Conservation (phyloP, 805 yeast species). For the Saccharomycopsis malanga region DNA sequence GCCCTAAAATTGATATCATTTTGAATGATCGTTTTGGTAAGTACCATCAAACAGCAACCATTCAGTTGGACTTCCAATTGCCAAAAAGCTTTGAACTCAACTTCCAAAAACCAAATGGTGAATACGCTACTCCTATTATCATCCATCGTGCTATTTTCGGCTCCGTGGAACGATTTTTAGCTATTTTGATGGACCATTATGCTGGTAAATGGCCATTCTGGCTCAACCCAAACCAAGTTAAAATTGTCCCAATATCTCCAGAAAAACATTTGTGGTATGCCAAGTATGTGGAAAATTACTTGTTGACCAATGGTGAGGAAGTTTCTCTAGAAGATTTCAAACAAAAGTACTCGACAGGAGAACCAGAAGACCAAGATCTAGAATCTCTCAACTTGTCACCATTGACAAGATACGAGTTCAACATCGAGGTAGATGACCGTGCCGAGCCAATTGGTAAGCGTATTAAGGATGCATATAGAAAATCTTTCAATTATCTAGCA, state of each 20-base stretch:
- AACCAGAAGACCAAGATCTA: slow-evolving; percentile 22
- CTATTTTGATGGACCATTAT: slow-evolving; percentile 82
- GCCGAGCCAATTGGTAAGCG: slow-evolving; percentile 74
- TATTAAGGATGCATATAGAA: slow-evolving; percentile 67
- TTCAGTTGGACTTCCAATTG: slow-evolving; percentile 90
- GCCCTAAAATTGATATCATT: slow-evolving; percentile 89
- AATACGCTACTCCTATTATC: slow-evolving; percentile 75
- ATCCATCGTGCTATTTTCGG: slow-evolving; percentile 95
- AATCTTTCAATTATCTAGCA: slow-evolving; percentile 73
- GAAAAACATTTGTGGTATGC: slow-evolving; percentile 54
- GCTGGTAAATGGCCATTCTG: slow-evolving; percentile 97
- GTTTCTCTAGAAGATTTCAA: slow-evolving; percentile 9
- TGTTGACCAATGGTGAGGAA: slow-evolving; percentile 29
- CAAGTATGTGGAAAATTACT: slow-evolving; percentile 34
- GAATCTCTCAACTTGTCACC: slow-evolving; percentile 40
- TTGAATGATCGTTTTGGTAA: slow-evolving; percentile 75
- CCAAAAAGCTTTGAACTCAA: slow-evolving; percentile 76
- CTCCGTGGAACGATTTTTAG: slow-evolving; percentile 86
- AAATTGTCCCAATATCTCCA: slow-evolving; percentile 68
- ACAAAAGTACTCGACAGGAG: slow-evolving; percentile 18
- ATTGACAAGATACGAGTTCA: slow-evolving; percentile 46
- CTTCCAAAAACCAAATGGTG: slow-evolving; percentile 42
- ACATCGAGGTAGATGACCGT: slow-evolving; percentile 70
- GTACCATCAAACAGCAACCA: slow-evolving; percentile 89
- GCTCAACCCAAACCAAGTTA: slow-evolving; percentile 88